Evolutionary conservation across 306 rosid species (phyloP).

Genomic region (Quercus ilex): DNA sequence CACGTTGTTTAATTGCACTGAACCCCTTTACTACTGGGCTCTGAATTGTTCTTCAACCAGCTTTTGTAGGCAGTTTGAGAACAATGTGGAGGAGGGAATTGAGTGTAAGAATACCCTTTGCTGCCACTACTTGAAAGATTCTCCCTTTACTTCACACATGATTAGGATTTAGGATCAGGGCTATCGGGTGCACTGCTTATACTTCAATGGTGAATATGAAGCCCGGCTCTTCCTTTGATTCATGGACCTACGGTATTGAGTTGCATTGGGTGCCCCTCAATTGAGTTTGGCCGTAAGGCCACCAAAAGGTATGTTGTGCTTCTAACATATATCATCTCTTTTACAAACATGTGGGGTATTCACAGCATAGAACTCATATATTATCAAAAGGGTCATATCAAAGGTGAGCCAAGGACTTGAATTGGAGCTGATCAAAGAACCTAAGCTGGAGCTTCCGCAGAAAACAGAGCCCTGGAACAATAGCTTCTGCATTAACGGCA

Average conservation of each 20-base stretch:
- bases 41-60: slow-evolving; percentile 65
- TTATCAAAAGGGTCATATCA: too few species aligned
- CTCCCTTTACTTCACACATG: slow-evolving; percentile 69
- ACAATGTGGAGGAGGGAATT: slow-evolving; percentile 37
- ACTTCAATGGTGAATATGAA: slow-evolving; percentile 57
- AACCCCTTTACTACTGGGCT: slow-evolving; percentile 51
- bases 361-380: too few species aligned
- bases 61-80: slow-evolving; percentile 64
- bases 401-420: too few species aligned
- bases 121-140: slow-evolving; percentile 72
- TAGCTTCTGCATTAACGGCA: too few species aligned
- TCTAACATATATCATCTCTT: too few species aligned
- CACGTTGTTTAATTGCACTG: slow-evolving; percentile 60
- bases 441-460: too few species aligned
- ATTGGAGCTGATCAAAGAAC: too few species aligned
- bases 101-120: slow-evolving; percentile 66
- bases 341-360: too few species aligned
- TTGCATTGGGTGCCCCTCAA: slow-evolving; percentile 67
- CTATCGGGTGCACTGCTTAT: slow-evolving; percentile 81
- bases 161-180: slow-evolving; percentile 56
- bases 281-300: background rate
- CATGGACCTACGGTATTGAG: slow-evolving; percentile 84
- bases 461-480: too few species aligned
- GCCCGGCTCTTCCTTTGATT: slow-evolving; percentile 40
- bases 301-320: too few species aligned